Evolutionary conservation across 306 rosid genomes (phyloP), one percentile per base, ranked within the genome.

Genomic region (Betula pendula): DNA sequence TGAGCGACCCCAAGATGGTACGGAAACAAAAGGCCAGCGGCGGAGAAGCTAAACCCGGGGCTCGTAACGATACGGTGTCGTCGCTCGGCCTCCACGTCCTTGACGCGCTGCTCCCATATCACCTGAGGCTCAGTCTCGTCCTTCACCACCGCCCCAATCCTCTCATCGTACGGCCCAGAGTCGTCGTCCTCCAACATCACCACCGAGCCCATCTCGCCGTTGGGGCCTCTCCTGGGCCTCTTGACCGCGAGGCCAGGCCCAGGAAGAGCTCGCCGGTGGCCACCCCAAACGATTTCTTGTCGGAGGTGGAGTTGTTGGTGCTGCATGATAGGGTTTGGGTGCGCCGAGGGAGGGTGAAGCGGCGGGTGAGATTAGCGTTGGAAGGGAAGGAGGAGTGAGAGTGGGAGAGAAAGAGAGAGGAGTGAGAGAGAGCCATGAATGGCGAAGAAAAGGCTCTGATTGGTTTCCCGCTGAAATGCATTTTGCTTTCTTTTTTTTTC

Each of bases 11-110:
- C 98, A 31, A 94, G 93, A 85, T 94, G 98, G 75, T 94, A 94
- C 33, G 98, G 98, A 75, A 94, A 92, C 68, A 94, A 87, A 72
- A 94, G 96, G 3, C 98, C 98, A 49, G 97, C 98, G 2, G 97
- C 98, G 6, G 97, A 94, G 82, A 94, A 94, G 69, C 98, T 94
- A 62, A 92, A 94, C 7, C 96, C 98, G 49, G 97, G 98, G 33
- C 84, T 81, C 1, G 96, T 92, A 8, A 92, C 88, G 25, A 90
- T 67, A 50, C 84, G 85, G 62, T 87, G 81, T 52, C 63, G 77
- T 1, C 84, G 81, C 88, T 94, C 97, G 0, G 97, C 98, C 72
- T 92, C 95, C 45, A 92, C 85, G 33, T 94, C 97, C 85, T 90
- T 78, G 44, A 85, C 86, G 63, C 97, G 89, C 71, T 94, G 98